A percentile compares a stretch with the other conserved stretches of the same genome.
These are phyloP conservation scores for Stagonosporopsis chrysanthemi DNA, from an alignment of 2,329 filamentous ascomycete genomes.

Conservation along the genomic window DNA sequence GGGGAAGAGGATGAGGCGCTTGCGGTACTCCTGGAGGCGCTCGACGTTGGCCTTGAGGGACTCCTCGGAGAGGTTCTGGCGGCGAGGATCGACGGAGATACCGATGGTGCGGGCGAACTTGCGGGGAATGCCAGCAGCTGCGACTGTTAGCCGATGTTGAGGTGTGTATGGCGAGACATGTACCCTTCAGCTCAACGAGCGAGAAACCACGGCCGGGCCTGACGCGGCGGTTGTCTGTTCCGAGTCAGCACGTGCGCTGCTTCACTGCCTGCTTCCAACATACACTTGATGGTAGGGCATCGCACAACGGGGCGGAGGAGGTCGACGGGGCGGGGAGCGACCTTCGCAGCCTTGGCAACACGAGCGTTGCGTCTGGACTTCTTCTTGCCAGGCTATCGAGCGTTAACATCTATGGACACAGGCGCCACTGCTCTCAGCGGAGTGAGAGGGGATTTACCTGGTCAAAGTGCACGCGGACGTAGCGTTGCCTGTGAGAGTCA, in stretches of 20 bases:
- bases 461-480: constrained; percentile 99
- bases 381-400: constrained; percentile 88
- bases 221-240: constrained; percentile 86
- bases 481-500: constrained; percentile 76
- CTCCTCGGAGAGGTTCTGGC: constrained; percentile 97
- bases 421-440: constrained; percentile 61
- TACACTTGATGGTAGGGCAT: constrained; percentile 92
- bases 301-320: constrained; percentile 94
- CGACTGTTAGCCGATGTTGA: constrained; percentile 30
- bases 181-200: constrained; percentile 96
- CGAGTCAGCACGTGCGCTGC: constrained; percentile 22
- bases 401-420: constrained; percentile 49
- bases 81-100: constrained; percentile 94
- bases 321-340: constrained; percentile 97
- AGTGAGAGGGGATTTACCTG: constrained; percentile 77
- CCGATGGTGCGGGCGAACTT: constrained; percentile 95
- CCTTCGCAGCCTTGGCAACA: constrained; percentile 90
- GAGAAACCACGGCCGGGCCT: constrained; percentile 98
- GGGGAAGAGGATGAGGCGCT: constrained; percentile 96
- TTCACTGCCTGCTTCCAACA: constrained; percentile 15
- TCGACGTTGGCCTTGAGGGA: constrained; percentile 92
- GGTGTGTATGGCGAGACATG: constrained; percentile 25
- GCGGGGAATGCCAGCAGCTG: constrained; percentile 96
- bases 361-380: constrained; percentile 88
- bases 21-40: constrained; percentile 97